phyloP scores from a whole-genome alignment of 768 basidiomycete genomes.

The Russula griseocarnosa region DNA sequence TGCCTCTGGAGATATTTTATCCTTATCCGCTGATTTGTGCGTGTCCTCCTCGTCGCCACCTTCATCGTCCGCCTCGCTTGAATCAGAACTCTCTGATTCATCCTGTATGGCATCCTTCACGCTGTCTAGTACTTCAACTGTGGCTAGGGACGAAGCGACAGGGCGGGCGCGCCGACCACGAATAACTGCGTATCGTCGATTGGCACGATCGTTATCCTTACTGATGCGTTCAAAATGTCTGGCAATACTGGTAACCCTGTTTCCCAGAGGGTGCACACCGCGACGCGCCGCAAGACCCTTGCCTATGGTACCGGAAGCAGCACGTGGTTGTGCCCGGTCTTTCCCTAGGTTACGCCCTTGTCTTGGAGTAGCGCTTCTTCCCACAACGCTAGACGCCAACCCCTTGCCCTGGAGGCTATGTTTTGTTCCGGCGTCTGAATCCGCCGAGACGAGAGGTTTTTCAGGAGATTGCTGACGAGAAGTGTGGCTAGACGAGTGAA shows the following conservation, averaged over 20 bases:
- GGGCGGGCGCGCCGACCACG: constrained; percentile 85
- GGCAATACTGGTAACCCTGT: constrained; percentile 82
- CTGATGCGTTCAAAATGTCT: constrained; percentile 86
- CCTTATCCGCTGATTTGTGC: constrained; percentile 33
- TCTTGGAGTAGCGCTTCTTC: constrained; percentile 39
- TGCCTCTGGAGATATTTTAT: constrained; percentile 32
- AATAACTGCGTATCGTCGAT: constrained; percentile 78
- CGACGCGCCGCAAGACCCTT: constrained; percentile 55
- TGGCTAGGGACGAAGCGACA: constrained; percentile 82
- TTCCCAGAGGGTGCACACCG: constrained; percentile 46
- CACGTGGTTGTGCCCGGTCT: constrained; percentile 43
- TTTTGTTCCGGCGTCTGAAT: constrained; percentile 30
- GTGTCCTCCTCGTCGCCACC: constrained; percentile 56
- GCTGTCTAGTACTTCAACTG: constrained; percentile 83
- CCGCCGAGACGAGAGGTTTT: constrained; percentile 43
- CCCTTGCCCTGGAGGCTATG: constrained; percentile 39
- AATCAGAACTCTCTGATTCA: constrained; percentile 70
- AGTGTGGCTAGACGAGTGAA: constrained; percentile 47
- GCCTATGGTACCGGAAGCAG: constrained; percentile 39
- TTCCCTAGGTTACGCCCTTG: constrained; percentile 36
- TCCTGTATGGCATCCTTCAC: constrained; percentile 87
- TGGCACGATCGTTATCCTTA: constrained; percentile 69
- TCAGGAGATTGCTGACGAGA: constrained; percentile 73
- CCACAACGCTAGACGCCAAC: constrained; percentile 32
- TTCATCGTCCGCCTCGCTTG: constrained; percentile 64